Percentiles rank a stretch among this genome's conserved stretches.
Conservation (phyloP, 768 basidiomycete species). For the Pleurotus cornucopiae region DNA sequence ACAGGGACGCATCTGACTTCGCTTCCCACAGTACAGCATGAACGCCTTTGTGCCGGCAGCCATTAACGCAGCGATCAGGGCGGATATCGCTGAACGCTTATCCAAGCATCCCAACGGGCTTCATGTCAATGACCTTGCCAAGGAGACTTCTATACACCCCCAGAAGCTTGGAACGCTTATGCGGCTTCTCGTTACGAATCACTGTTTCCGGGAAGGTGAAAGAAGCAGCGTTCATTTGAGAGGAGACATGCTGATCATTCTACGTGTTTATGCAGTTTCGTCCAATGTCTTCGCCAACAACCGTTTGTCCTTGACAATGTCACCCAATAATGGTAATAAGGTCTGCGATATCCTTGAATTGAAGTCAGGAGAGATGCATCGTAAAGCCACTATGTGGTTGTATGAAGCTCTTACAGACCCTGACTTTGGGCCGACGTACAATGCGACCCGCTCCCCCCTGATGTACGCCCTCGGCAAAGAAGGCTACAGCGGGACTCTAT, state of each 20-base stretch:
- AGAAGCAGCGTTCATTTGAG: no score
- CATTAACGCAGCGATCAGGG: slow-evolving; percentile 3
- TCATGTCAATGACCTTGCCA: slow-evolving; percentile 7
- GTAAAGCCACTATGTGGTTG: slow-evolving; percentile 1
- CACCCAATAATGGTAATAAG: background rate
- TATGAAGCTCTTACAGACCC: slow-evolving; percentile 14
- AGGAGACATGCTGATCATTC: background rate
- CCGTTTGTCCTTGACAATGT: slow-evolving; percentile 6
- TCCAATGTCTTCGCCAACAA: slow-evolving; percentile 9
- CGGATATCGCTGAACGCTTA: slow-evolving; percentile 7
- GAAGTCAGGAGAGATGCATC: slow-evolving; percentile 9
- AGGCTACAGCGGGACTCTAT: slow-evolving; percentile 1
- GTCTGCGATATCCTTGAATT: background rate
- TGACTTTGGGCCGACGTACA: slow-evolving; percentile 10
- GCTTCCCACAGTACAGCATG: background rate
- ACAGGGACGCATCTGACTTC: background rate
- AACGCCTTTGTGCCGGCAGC: background rate
- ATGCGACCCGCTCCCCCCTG: slow-evolving; percentile 14
- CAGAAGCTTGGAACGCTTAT: slow-evolving; percentile 8
- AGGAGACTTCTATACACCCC: background rate
- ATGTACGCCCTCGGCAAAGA: slow-evolving; percentile 12
- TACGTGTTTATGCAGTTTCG: background rate
- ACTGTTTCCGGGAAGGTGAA: slow-evolving; percentile 8
- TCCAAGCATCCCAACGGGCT: slow-evolving; percentile 7
- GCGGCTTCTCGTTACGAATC: background rate